Evolutionary conservation across 345 rosid species (phyloP).

Genomic region (Gossypium sturtianum): DNA sequence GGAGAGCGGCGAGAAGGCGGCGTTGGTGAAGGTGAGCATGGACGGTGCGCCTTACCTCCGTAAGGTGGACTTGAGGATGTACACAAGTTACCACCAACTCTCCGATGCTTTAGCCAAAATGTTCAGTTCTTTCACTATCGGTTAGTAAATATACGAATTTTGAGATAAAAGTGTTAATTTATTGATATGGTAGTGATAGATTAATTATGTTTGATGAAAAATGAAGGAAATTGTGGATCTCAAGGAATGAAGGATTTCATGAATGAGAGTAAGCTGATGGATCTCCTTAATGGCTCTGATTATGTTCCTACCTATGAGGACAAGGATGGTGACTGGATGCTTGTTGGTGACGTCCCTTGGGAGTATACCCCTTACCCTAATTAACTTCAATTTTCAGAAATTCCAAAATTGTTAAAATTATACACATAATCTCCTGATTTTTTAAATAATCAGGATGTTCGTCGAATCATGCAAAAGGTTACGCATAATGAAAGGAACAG

Average conservation of each 20-base stretch:
- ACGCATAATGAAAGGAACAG: slow-evolving; percentile 83
- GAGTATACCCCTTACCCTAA: slow-evolving; percentile 32
- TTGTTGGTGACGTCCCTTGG: slow-evolving; percentile 95
- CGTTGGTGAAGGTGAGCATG: slow-evolving; percentile 85
- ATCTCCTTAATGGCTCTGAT: slow-evolving; percentile 59
- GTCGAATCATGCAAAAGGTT: slow-evolving; percentile 87
- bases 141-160: slow-evolving; percentile 22
- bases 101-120: slow-evolving; percentile 65
- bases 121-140: slow-evolving; percentile 79
- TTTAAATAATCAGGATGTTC: slow-evolving; percentile 54
- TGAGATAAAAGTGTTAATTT: background rate
- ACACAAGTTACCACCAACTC: slow-evolving; percentile 60
- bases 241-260: slow-evolving; percentile 77
- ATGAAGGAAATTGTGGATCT: slow-evolving; percentile 52
- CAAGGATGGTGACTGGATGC: slow-evolving; percentile 98
- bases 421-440: too few species aligned
- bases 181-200: background rate
- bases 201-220: background rate
- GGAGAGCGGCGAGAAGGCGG: slow-evolving; percentile 23
- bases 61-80: slow-evolving; percentile 74
- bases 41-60: slow-evolving; percentile 95
- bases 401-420: background rate
- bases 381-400: background rate
- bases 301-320: slow-evolving; percentile 90
- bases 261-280: slow-evolving; percentile 68